These are phyloP conservation scores for Phialemonium atrogriseum DNA, from an alignment of 2,329 filamentous ascomycete species.

Conservation along the genomic window DNA sequence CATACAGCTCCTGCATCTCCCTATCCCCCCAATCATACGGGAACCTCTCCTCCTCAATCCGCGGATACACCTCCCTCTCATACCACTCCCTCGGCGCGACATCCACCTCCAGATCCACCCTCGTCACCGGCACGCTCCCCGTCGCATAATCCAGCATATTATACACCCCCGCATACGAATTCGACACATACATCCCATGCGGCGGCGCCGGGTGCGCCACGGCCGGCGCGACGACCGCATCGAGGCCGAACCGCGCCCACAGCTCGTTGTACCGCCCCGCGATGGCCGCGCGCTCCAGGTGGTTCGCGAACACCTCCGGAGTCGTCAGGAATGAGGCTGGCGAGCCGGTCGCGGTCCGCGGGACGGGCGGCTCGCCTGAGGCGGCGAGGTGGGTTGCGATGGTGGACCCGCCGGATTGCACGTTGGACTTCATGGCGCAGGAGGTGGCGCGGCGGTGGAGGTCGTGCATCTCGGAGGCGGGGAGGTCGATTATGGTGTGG, in stretches of 20 bases:
- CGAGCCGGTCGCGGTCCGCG: conserved; percentile 4
- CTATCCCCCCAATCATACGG: conserved; percentile 4
- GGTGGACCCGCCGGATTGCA: conserved; percentile 1
- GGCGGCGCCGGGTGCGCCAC: conserved; percentile 5
- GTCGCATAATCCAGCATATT: conserved; percentile 13
- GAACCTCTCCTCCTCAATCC: neutral
- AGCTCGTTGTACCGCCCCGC: conserved; percentile 1
- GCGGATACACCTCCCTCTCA: neutral
- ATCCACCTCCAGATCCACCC: conserved; percentile 15
- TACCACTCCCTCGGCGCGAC: conserved; percentile 12
- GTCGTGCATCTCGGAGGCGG: neutral
- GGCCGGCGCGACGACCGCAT: conserved; percentile 2
- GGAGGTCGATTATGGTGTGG: conserved; percentile 1
- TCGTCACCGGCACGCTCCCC: conserved; percentile 15
- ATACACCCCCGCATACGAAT: conserved; percentile 1
- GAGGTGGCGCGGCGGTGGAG: conserved; percentile 2
- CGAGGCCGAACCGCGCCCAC: conserved; percentile 1
- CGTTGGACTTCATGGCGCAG: conserved; percentile 3
- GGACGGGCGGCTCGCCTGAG: conserved; percentile 4
- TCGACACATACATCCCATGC: conserved; percentile 2
- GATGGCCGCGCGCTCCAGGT: neutral
- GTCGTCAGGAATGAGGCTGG: conserved; percentile 3
- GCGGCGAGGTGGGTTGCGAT: conserved; percentile 2
- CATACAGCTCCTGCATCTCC: conserved; percentile 4
- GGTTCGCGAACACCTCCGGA: conserved; percentile 3